phyloP scores from a whole-genome alignment of 2,329 filamentous ascomycete genomes.

The Aspergillus sp. region DNA sequence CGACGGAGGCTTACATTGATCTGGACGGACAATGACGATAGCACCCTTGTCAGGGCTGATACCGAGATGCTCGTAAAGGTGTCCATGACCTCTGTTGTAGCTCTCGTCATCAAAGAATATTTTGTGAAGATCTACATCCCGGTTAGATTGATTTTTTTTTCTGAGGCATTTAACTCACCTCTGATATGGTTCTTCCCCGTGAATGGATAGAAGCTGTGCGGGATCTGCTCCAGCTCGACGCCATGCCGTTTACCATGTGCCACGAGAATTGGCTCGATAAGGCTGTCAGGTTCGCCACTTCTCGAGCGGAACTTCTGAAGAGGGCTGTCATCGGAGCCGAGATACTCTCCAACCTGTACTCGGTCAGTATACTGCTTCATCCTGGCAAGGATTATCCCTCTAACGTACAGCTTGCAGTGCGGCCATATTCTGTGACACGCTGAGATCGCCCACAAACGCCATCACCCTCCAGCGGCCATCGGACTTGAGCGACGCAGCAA shows the following conservation, averaged over 20 bases:
- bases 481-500: conserved; percentile 53
- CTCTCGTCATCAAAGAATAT: conserved; percentile 59
- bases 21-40: conserved; percentile 59
- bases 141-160: background rate
- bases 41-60: conserved; percentile 51
- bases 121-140: conserved; percentile 57
- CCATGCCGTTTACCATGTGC: conserved; percentile 51
- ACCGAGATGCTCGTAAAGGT: conserved; percentile 60
- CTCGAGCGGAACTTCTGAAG: conserved; percentile 48
- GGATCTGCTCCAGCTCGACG: conserved; percentile 57
- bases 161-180: conserved; percentile 41
- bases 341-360: conserved; percentile 43
- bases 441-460: conserved; percentile 52
- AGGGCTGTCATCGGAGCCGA: conserved; percentile 45
- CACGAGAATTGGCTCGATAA: conserved; percentile 61
- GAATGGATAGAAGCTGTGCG: conserved; percentile 57
- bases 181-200: conserved; percentile 59
- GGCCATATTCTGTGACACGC: conserved; percentile 22
- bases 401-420: conserved; percentile 44
- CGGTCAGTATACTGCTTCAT: conserved; percentile 10
- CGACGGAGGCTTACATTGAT: conserved; percentile 55
- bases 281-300: conserved; percentile 51
- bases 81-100: conserved; percentile 58
- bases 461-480: conserved; percentile 56
- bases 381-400: background rate